These are phyloP conservation scores for Elaphomyces granulatus DNA, from an alignment of 495 filamentous ascomycete species.

Conservation along the genomic window DNA sequence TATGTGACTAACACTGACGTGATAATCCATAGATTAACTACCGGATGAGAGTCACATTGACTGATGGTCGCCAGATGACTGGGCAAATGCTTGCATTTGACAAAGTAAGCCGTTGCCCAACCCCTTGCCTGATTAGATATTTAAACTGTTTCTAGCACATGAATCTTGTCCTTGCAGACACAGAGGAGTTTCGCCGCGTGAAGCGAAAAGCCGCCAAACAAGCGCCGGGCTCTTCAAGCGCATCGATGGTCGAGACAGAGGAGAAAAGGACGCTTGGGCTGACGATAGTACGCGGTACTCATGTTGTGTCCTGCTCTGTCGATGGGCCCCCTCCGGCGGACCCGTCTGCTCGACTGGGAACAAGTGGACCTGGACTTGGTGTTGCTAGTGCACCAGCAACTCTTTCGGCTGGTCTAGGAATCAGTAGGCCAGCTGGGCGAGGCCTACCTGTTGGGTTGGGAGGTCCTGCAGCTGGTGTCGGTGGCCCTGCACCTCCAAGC, in stretches of 20 bases:
- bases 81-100: slow-evolving; percentile 97
- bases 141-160: slow-evolving; percentile 60
- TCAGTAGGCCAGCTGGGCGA: slow-evolving; percentile 81
- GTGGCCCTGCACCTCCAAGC: slow-evolving; percentile 55
- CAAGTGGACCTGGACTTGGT: slow-evolving; percentile 53
- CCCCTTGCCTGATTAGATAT: slow-evolving; percentile 2
- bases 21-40: slow-evolving; percentile 70
- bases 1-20: neutral
- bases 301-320: slow-evolving; percentile 87
- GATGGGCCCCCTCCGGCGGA: slow-evolving; percentile 95
- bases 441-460: slow-evolving; percentile 77
- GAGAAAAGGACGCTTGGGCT: slow-evolving; percentile 94
- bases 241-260: slow-evolving; percentile 65
- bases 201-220: slow-evolving; percentile 77
- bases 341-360: slow-evolving; percentile 76
- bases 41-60: slow-evolving; percentile 92
- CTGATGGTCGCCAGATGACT: slow-evolving; percentile 90
- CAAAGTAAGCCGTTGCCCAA: slow-evolving; percentile 45
- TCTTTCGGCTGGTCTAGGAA: slow-evolving; percentile 72
- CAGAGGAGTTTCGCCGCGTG: slow-evolving; percentile 94
- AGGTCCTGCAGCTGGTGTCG: slow-evolving; percentile 82
- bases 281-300: slow-evolving; percentile 84
- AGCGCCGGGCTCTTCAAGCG: slow-evolving; percentile 39
- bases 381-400: slow-evolving; percentile 48
- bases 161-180: slow-evolving; percentile 98